These are phyloP conservation scores for Volvox carteri DNA, from an alignment of 163 green algal genomes.

Conservation along the genomic window DNA sequence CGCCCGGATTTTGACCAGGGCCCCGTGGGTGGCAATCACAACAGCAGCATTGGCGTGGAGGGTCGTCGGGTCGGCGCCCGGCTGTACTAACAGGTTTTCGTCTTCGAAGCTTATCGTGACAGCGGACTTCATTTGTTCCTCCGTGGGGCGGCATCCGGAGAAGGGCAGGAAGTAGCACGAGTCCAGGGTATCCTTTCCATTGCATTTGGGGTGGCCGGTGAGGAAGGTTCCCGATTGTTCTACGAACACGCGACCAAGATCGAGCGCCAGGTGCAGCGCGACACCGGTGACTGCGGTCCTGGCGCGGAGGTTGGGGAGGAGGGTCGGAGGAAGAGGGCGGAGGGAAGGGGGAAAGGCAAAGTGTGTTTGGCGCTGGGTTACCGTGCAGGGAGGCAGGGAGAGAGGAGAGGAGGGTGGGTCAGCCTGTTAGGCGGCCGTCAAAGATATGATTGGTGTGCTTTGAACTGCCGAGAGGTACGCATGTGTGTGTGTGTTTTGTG, in stretches of 20 bases:
- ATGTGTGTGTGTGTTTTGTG: too few species aligned
- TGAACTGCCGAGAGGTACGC: too few species aligned
- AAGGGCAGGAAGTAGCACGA: conserved; percentile 61
- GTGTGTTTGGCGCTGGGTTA: too few species aligned
- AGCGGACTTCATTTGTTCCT: background rate
- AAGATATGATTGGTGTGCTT: too few species aligned
- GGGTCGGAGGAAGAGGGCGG: background rate
- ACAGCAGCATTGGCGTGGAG: conserved; percentile 9
- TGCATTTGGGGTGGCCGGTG: background rate
- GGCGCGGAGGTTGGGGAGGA: background rate
- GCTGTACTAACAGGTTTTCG: background rate
- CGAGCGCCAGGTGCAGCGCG: conserved; percentile 42
- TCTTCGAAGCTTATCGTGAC: background rate
- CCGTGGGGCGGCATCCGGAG: conserved; percentile 32
- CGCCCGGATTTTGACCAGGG: background rate
- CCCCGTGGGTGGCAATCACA: background rate
- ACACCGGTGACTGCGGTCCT: conserved; percentile 33
- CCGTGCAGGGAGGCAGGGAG: too few species aligned
- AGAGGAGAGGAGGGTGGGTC: too few species aligned
- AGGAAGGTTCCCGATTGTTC: conserved; percentile 46
- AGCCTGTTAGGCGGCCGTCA: too few species aligned
- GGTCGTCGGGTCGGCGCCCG: too few species aligned
- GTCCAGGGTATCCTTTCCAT: conserved; percentile 32
- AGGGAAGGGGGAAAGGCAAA: too few species aligned
- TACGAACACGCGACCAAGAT: conserved; percentile 36